A percentile compares a stretch with the other conserved stretches of the same genome.
phyloP scores from a whole-genome alignment of 345 rosid species.

The Toxicodendron radicans region DNA sequence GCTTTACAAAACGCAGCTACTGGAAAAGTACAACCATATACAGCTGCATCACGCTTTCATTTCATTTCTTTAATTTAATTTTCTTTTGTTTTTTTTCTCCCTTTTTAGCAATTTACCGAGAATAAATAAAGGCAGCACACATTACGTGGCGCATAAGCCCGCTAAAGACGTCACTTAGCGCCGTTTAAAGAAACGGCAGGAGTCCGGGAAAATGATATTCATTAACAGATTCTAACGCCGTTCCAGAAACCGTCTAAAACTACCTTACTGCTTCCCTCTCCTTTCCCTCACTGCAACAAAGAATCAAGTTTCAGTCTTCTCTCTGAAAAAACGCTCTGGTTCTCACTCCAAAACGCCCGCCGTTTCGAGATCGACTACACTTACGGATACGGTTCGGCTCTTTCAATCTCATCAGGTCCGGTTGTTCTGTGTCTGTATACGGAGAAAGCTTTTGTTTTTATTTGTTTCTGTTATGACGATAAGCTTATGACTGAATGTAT shows the following conservation, averaged over 20 bases:
- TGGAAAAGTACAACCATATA: conserved; percentile 3
- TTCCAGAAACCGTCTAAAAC: conserved; percentile 53
- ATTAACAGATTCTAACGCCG: conserved; percentile 42
- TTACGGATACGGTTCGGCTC: conserved; percentile 23
- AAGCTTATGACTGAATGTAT: not conserved
- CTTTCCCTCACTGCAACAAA: conserved; percentile 20
- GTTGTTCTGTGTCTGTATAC: not conserved
- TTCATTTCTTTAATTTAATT: not conserved
- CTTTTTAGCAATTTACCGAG: conserved; percentile 14
- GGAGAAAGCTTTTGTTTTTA: not conserved
- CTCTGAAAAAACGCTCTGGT: conserved; percentile 6
- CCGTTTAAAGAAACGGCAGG: conserved; percentile 32
- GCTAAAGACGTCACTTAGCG: conserved; percentile 14
- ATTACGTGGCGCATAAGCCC: conserved; percentile 24
- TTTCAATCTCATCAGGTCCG: conserved; percentile 23
- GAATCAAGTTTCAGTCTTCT: conserved; percentile 22
- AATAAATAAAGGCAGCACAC: conserved; percentile 13
- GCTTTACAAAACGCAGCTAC: too few relatives aligned
- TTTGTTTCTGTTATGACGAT: not conserved
- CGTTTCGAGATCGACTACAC: not conserved
- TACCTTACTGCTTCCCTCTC: conserved; percentile 42
- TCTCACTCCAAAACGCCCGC: conserved; percentile 20
- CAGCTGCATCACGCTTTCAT: not conserved
- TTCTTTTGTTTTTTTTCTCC: not conserved
- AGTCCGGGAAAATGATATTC: not conserved